Percentiles rank a stretch among this genome's conserved stretches.
Conservation (phyloP, 768 basidiomycete species). For the Lactarius vividus region DNA sequence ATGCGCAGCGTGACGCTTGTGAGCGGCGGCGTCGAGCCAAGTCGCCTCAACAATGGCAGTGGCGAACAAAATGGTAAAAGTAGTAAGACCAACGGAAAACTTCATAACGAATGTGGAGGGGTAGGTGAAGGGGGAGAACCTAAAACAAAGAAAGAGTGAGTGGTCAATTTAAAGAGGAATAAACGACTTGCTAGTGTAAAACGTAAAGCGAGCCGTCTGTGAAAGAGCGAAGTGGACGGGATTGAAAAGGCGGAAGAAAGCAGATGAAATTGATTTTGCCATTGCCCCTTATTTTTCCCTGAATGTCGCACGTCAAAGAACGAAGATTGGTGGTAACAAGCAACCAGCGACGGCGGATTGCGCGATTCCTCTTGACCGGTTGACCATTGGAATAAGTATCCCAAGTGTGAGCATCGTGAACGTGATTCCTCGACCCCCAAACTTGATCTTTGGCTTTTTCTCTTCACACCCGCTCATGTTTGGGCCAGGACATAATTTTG, state of each 20-base stretch:
- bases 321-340: neutral
- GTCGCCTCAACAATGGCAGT: slow-evolving; percentile 8
- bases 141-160: neutral
- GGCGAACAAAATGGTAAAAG: slow-evolving; percentile 12
- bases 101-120: slow-evolving; percentile 16
- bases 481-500: neutral
- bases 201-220: neutral
- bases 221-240: neutral
- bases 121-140: neutral
- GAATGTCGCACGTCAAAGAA: too few species aligned
- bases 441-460: neutral
- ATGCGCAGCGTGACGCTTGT: neutral
- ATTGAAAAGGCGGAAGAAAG: neutral
- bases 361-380: neutral
- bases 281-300: neutral
- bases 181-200: neutral
- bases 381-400: neutral
- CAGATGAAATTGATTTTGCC: neutral
- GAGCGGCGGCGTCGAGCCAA: neutral
- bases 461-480: neutral
- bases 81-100: slow-evolving; percentile 5
- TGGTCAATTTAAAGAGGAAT: neutral
- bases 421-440: neutral
- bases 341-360: neutral
- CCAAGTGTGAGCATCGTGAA: neutral